Evolutionary conservation across 805 yeast species (phyloP).

Genomic region (Yamadazyma akitaensis): DNA sequence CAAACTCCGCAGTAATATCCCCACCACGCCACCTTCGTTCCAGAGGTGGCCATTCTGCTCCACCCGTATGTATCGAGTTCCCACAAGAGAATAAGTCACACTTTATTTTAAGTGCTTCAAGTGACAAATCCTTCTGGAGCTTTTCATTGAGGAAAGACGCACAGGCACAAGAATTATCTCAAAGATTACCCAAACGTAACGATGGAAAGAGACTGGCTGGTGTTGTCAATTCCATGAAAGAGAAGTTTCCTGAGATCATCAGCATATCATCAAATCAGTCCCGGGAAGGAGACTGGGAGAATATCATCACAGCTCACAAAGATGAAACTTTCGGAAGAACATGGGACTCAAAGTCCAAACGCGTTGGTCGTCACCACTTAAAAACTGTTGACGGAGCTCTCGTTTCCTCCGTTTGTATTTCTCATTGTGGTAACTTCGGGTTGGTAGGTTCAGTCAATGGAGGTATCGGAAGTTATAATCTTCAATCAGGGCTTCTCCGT

Average conservation of each 20-base stretch:
- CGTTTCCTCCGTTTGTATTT: constrained; percentile 72
- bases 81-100: constrained; percentile 77
- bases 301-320: constrained; percentile 82
- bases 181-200: constrained; percentile 47
- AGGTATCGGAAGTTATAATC: constrained; percentile 77
- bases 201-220: constrained; percentile 50
- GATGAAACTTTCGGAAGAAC: constrained; percentile 82
- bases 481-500: constrained; percentile 86
- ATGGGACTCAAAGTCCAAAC: constrained; percentile 79
- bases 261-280: constrained; percentile 69
- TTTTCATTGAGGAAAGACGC: constrained; percentile 94
- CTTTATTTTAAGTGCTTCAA: constrained; percentile 79
- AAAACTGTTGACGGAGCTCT: constrained; percentile 73
- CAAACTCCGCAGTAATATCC: constrained; percentile 62
- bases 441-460: constrained; percentile 87
- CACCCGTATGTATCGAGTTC: constrained; percentile 74
- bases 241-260: constrained; percentile 74
- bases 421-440: constrained; percentile 95
- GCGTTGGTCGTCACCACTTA: constrained; percentile 73
- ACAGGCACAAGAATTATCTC: constrained; percentile 91
- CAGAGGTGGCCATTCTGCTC: constrained; percentile 96
- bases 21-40: constrained; percentile 92
- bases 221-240: constrained; percentile 48
- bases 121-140: constrained; percentile 84
- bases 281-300: constrained; percentile 90